Conservation (phyloP, 139 green algal species). For the Coelastrella sp. region DNA sequence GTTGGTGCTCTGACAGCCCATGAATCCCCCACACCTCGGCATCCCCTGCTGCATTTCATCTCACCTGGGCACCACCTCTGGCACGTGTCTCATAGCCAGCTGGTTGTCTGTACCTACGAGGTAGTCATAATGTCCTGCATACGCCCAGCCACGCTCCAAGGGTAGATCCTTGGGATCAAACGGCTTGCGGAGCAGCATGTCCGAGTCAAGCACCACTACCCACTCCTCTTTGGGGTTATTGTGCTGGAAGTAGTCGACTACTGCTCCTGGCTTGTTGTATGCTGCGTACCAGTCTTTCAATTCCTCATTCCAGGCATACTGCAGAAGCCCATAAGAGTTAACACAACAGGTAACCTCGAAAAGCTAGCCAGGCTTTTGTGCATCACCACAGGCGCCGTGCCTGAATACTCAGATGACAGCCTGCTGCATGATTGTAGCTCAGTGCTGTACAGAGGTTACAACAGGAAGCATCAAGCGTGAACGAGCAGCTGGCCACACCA, state of each 20-base stretch:
- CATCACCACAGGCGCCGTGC: too few relatives aligned
- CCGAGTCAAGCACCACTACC: constrained; percentile 67
- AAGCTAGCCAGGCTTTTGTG: neutral
- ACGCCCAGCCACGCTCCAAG: constrained; percentile 52
- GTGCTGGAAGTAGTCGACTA: constrained; percentile 76
- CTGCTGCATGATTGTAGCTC: too few relatives aligned
- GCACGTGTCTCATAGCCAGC: constrained; percentile 42
- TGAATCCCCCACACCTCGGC: neutral
- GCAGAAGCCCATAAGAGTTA: neutral
- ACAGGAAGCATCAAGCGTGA: too few relatives aligned
- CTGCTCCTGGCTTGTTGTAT: constrained; percentile 84
- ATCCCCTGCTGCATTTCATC: neutral
- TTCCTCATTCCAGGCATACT: constrained; percentile 40
- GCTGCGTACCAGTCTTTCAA: constrained; percentile 49
- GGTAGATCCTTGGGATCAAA: constrained; percentile 60
- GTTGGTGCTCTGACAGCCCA: neutral
- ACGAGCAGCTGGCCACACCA: too few relatives aligned
- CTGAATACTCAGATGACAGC: too few relatives aligned
- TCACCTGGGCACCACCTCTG: constrained; percentile 25
- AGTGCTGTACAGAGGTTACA: too few relatives aligned
- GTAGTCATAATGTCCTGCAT: constrained; percentile 55
- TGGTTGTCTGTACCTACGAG: constrained; percentile 37
- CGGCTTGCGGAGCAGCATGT: constrained; percentile 69
- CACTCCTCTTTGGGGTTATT: constrained; percentile 63
- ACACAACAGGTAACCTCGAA: neutral